A percentile compares a stretch with the other conserved stretches of the same genome.
These are phyloP conservation scores for Phytopythium boreale DNA, from an alignment of 352 stramenopile species.

Conservation along the genomic window DNA sequence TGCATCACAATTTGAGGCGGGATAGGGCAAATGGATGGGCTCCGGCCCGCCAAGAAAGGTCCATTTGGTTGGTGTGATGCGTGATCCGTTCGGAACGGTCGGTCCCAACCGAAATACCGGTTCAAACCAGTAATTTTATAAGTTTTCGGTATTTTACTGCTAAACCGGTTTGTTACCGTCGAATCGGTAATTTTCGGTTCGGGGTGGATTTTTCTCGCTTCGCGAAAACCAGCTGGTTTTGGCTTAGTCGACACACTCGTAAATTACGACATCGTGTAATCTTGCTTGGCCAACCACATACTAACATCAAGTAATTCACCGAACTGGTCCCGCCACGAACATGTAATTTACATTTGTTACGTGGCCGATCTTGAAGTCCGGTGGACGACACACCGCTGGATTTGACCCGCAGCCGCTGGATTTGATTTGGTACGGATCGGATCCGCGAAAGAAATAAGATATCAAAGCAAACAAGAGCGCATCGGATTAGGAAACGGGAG, in stretches of 20 bases:
- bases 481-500: too few species aligned
- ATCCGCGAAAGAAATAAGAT: not conserved
- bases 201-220: constrained; percentile 8
- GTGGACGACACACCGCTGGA: not conserved
- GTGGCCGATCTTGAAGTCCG: not conserved
- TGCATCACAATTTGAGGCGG: not conserved
- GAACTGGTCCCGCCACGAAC: not conserved
- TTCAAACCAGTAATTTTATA: too few species aligned
- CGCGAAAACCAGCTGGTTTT: not conserved
- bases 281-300: not conserved
- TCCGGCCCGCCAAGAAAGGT: not conserved
- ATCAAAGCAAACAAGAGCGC: not conserved
- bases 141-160: too few species aligned
- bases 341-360: not conserved
- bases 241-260: not conserved
- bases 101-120: too few species aligned
- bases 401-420: not conserved
- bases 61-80: constrained; percentile 1
- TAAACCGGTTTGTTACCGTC: not conserved
- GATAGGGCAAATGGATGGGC: not conserved
- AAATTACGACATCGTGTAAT: not conserved
- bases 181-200: too few species aligned
- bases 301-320: not conserved
- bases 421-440: not conserved
- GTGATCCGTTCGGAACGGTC: too few species aligned